Evolutionary conservation across 345 rosid species (phyloP), one percentile per base, ranked within the genome.

Genomic region (Euphorbia lathyris): DNA sequence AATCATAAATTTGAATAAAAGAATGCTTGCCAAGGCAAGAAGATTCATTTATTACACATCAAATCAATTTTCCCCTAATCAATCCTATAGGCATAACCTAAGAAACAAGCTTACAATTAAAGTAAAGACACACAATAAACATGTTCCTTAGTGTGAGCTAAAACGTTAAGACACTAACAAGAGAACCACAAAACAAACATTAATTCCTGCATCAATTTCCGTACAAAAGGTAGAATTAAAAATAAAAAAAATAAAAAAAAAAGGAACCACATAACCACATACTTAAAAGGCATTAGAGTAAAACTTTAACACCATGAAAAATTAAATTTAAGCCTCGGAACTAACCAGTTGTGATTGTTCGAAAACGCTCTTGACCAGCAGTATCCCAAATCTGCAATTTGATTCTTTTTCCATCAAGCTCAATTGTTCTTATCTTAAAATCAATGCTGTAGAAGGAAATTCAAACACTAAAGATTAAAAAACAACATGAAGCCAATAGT

Each of bases 351-450:
- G 89, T 86, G 63, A 86, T 83, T 5, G 90, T 83, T 36, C 86
- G 74, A 58, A 83, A 86, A 68, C 86, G 90, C 61, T 86, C 87
- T 74, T 86, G 87, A 66, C 90, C 87, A 53, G 87, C 87, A 0
- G 90, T 83, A 71, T 86, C 90, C 87, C 87, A 83, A n/a, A 87
- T 86, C 83, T 87, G 92, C 80, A 87, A 75, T 70, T 87, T 87
- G 74, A 87, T 86, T 40, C 92, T 88, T 74, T 84, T 88, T 59
- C 90, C 90, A 70, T 88, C 92, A 73, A 88, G 92, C 58, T 87
- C 92, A 53, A 87, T 79, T 36, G 87, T 87, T 79, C 87, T 76
- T 65, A 85, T 87, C 86, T 87, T 88, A 79, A 86, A 86, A 67
- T 88, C 92, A 78, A 87, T 87, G 58, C 92, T 87, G 73, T 40